These are phyloP conservation scores for Russula olivacea DNA, from an alignment of 768 basidiomycete species.

Conservation along the genomic window DNA sequence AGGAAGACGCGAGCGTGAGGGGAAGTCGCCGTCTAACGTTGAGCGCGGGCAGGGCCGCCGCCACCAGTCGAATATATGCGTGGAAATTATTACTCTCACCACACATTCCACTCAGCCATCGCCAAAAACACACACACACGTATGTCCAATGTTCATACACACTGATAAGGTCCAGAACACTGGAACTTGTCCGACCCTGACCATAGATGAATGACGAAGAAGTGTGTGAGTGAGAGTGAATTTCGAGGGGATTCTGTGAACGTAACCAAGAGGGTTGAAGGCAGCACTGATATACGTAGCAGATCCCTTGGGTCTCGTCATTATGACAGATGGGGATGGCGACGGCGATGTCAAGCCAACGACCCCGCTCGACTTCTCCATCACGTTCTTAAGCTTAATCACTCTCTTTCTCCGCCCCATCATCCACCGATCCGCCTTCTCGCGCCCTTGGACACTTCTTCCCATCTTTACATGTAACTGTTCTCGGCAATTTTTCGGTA, in stretches of 20 bases:
- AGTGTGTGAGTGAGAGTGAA: background rate
- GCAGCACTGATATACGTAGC: background rate
- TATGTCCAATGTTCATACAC: background rate
- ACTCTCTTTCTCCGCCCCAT: slow-evolving; percentile 9
- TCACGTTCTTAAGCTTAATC: background rate
- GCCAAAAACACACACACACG: background rate
- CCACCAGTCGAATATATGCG: background rate
- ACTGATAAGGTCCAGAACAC: background rate
- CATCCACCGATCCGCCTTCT: background rate
- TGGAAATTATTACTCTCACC: slow-evolving; percentile 6
- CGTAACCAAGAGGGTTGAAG: slow-evolving; percentile 11
- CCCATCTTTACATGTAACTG: background rate
- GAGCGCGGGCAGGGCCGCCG: background rate
- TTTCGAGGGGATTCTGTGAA: slow-evolving; percentile 15
- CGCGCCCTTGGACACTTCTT: background rate
- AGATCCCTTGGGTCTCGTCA: background rate
- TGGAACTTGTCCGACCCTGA: background rate
- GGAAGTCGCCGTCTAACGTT: background rate
- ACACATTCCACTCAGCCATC: background rate
- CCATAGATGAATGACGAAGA: background rate
- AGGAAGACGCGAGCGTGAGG: background rate
- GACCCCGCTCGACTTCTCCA: background rate
- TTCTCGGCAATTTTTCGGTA: background rate
- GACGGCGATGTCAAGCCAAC: background rate
- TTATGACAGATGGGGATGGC: background rate